These are phyloP conservation scores for Imleria badia DNA, from an alignment of 768 basidiomycete genomes.

Conservation along the genomic window DNA sequence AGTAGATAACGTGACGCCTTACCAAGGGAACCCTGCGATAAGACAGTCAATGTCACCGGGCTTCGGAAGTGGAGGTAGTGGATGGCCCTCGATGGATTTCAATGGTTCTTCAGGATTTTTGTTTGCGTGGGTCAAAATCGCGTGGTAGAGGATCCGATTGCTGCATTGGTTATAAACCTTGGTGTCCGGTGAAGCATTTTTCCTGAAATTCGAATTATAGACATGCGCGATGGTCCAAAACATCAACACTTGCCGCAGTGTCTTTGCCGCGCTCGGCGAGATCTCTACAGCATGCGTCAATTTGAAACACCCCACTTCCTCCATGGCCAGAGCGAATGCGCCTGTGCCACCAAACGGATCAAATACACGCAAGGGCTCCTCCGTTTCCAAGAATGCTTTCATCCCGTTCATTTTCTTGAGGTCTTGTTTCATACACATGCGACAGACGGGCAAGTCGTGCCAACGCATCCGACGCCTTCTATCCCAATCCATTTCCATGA, in stretches of 20 bases:
- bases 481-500: slow-evolving; percentile 40
- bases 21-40: slow-evolving; percentile 79
- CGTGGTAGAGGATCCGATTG: slow-evolving; percentile 59
- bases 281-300: slow-evolving; percentile 71
- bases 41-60: slow-evolving; percentile 61
- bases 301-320: slow-evolving; percentile 52
- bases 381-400: slow-evolving; percentile 31
- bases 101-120: slow-evolving; percentile 42
- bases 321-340: slow-evolving; percentile 61
- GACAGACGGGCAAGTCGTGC: slow-evolving; percentile 46
- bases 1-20: background rate
- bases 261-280: slow-evolving; percentile 69
- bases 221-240: background rate
- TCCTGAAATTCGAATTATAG: slow-evolving; percentile 26
- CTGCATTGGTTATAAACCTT: slow-evolving; percentile 70
- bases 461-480: slow-evolving; percentile 32
- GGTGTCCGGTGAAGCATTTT: slow-evolving; percentile 51
- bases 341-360: slow-evolving; percentile 51
- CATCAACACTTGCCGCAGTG: slow-evolving; percentile 49
- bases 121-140: slow-evolving; percentile 50
- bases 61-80: slow-evolving; percentile 46
- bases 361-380: slow-evolving; percentile 32
- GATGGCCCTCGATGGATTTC: slow-evolving; percentile 36
- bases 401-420: slow-evolving; percentile 33
- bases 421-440: slow-evolving; percentile 37